Percentiles rank a stretch among this genome's conserved stretches.
Conservation (phyloP, 805 yeast genomes). For the Lachancea meyersii region DNA sequence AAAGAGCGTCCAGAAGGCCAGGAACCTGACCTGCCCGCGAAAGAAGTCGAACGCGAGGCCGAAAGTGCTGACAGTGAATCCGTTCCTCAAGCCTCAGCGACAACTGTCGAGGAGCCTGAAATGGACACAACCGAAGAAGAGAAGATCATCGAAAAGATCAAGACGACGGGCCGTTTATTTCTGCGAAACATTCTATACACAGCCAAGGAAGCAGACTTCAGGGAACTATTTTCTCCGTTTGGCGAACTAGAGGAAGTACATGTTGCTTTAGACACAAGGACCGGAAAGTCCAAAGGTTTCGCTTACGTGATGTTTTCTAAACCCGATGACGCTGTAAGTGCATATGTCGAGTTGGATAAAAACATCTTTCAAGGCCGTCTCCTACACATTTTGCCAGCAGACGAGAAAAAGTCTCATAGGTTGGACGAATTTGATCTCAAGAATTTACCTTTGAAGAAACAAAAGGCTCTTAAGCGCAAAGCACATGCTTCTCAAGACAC, state of each 20-base stretch:
- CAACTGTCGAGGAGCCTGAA: constrained; percentile 10
- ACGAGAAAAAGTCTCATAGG: constrained; percentile 71
- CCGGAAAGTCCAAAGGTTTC: constrained; percentile 87
- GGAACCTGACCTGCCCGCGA: constrained; percentile 3
- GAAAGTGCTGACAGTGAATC: not conserved
- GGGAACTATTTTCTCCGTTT: constrained; percentile 52
- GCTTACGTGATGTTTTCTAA: constrained; percentile 74
- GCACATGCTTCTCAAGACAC: constrained; percentile 79
- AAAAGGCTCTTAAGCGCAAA: constrained; percentile 74
- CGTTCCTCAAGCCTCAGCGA: not conserved
- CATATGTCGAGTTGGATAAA: constrained; percentile 71
- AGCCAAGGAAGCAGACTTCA: constrained; percentile 74
- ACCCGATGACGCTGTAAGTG: constrained; percentile 66
- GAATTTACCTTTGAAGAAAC: constrained; percentile 88
- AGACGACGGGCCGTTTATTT: constrained; percentile 73
- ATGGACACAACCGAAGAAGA: constrained; percentile 41
- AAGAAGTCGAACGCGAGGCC: constrained; percentile 5
- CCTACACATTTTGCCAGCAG: constrained; percentile 81
- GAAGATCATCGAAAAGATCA: constrained; percentile 44
- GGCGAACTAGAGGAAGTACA: constrained; percentile 86
- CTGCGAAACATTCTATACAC: constrained; percentile 78
- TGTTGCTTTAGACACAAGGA: constrained; percentile 83
- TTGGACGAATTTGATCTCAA: constrained; percentile 87
- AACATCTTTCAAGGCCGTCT: constrained; percentile 91
- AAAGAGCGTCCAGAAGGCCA: constrained; percentile 37